Base-by-base conservation (phyloP, 2,329 filamentous ascomycete species). In the Bimuria novae-zelandiae region DNA sequence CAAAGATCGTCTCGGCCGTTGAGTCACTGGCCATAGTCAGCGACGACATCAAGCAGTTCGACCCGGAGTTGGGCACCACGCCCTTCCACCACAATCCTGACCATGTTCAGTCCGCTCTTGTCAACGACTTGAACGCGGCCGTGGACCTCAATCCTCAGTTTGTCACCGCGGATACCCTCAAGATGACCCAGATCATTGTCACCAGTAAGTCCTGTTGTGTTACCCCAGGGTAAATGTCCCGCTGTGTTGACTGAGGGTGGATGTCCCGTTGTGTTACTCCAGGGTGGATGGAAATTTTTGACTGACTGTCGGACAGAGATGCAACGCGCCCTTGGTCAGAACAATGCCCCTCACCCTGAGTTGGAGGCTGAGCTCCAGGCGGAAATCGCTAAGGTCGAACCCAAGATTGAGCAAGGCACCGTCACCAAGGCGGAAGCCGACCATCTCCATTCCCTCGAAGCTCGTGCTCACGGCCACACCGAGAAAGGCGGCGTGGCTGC, bases 381-480 rank as follows among this genome's bases (percentile, higher is more conserved):
- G 54, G 66, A 69, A 62, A 61, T 60, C 45, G 62, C 64, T 51
- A 69, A 64, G 55, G 63, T 72, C 52, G 61, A 68, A 45, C 63
- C 65, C 53, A 72, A 71, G 49, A 57, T 72, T 47, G 60, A 61
- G 49, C 55, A 67, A 48, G 69, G 64, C 37, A 65, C 65, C 6
- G 67, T 76, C 51, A 74, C 72, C 27, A 70, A 60, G 53, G 70
- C 71, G 43, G 75, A 77, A 49, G 75, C 75, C 25, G 65, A 73
- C 46, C 68, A 69, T 42, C 67, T 77, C 22, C 74, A 77, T 52
- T 75, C 73, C 23, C 73, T 75, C 41, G 75, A 77, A 56, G 69
- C 72, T 49, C 71, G 74, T 29, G 71, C 65, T 39, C 61, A 70
- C 35, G 69, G 67, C 4, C 64, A 69, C 39, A 70, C 68, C 3